These are phyloP conservation scores for Dictyostelium capitatum DNA, from an alignment of 78 protist genomes.

Conservation along the genomic window DNA sequence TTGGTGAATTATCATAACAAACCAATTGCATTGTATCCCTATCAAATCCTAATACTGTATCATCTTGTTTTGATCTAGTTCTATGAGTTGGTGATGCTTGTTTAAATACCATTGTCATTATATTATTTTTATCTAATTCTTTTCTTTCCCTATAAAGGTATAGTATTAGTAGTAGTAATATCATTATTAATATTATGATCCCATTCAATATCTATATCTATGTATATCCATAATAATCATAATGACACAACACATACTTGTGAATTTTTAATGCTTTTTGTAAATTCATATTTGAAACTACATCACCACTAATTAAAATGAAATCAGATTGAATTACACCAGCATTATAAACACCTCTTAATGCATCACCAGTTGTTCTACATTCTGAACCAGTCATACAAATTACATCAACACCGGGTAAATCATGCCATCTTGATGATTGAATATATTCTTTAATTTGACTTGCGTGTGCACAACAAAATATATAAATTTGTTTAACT, in stretches of 20 bases:
- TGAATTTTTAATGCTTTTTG: constrained; percentile 80
- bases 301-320: constrained; percentile 88
- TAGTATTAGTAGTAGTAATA: no score
- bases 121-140: constrained; percentile 80
- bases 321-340: constrained; percentile 86
- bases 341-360: constrained; percentile 81
- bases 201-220: no score
- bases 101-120: constrained; percentile 88
- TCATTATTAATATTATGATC: no score
- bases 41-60: constrained; percentile 40
- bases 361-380: constrained; percentile 87
- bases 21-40: constrained; percentile 44
- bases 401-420: constrained; percentile 45
- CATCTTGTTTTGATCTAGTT: constrained; percentile 79
- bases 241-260: no score
- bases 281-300: constrained; percentile 88
- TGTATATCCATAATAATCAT: no score
- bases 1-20: constrained; percentile 61
- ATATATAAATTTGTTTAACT: constrained; percentile 85
- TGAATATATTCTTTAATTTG: constrained; percentile 73
- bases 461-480: constrained; percentile 84
- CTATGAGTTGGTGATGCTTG: constrained; percentile 73
- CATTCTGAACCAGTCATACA: constrained; percentile 36
- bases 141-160: constrained; percentile 72
- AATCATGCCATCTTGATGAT: constrained; percentile 71